A percentile compares a stretch with the other conserved stretches of the same genome.
Conservation (phyloP, 2,329 filamentous ascomycete species). For the Fusarium verrucosum region DNA sequence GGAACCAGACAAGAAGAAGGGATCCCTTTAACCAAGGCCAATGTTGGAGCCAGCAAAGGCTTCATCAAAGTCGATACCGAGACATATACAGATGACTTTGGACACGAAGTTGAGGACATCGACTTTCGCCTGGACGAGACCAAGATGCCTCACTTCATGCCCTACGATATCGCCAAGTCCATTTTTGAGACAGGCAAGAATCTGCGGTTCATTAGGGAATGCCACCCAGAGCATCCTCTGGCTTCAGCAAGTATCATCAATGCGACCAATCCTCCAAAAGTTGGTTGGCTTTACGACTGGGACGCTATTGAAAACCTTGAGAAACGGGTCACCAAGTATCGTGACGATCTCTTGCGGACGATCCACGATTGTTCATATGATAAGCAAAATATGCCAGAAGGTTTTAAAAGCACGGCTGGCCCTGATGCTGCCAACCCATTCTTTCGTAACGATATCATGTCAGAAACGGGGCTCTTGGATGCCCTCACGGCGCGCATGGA, state of each 20-base stretch:
- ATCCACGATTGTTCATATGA: constrained; percentile 18
- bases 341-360: constrained; percentile 42
- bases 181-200: constrained; percentile 86
- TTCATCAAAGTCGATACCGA: constrained; percentile 69
- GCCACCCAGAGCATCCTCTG: constrained; percentile 77
- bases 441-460: constrained; percentile 54
- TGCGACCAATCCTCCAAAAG: constrained; percentile 61
- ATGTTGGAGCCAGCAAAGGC: constrained; percentile 57
- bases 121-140: constrained; percentile 71
- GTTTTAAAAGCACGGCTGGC: not conserved
- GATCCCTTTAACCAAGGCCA: constrained; percentile 60
- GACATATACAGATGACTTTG: constrained; percentile 66
- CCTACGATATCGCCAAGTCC: constrained; percentile 71
- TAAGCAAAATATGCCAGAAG: not conserved
- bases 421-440: constrained; percentile 50
- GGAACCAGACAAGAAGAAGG: constrained; percentile 70
- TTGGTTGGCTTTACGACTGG: constrained; percentile 79
- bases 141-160: constrained; percentile 77
- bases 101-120: constrained; percentile 63
- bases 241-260: constrained; percentile 60
- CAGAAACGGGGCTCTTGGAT: constrained; percentile 43
- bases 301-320: constrained; percentile 72
- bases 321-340: constrained; percentile 59
- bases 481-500: constrained; percentile 20
- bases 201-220: constrained; percentile 74